Evolutionary conservation across 2,329 filamentous ascomycete species (phyloP).

Genomic region (Ascochyta lentis): DNA sequence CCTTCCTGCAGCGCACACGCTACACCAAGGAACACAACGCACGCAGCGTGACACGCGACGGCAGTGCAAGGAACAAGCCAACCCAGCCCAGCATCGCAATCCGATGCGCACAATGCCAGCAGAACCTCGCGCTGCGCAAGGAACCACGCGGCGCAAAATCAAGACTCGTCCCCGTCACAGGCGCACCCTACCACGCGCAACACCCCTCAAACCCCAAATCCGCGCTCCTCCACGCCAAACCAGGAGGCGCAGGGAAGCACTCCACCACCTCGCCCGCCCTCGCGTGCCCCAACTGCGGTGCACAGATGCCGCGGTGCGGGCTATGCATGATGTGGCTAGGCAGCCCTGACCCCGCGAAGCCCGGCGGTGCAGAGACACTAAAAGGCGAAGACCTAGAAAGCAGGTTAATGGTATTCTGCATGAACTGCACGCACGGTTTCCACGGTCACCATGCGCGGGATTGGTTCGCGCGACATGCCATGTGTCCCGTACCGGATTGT

Average conservation of each 20-base stretch:
- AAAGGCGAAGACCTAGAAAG: slow-evolving; percentile 58
- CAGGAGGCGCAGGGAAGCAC: slow-evolving; percentile 15
- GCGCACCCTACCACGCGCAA: slow-evolving; percentile 7
- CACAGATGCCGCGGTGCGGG: slow-evolving; percentile 68
- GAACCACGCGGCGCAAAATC: slow-evolving; percentile 27
- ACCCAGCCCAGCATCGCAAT: slow-evolving; percentile 72
- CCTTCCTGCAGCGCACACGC: slow-evolving; percentile 76
- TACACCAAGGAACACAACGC: slow-evolving; percentile 80
- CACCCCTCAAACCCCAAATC: slow-evolving; percentile 11
- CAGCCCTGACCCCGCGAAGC: slow-evolving; percentile 60
- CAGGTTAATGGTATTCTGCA: slow-evolving; percentile 66
- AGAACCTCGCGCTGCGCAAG: slow-evolving; percentile 56
- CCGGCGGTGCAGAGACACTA: slow-evolving; percentile 43
- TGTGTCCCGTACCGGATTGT: slow-evolving; percentile 64
- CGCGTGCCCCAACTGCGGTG: slow-evolving; percentile 66
- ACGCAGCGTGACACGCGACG: slow-evolving; percentile 68
- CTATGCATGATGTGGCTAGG: slow-evolving; percentile 69
- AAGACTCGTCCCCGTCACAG: slow-evolving; percentile 30
- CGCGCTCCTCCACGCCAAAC: slow-evolving; percentile 7
- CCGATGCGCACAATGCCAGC: slow-evolving; percentile 76
- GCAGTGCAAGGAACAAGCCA: slow-evolving; percentile 67
- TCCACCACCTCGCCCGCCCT: slow-evolving; percentile 51
- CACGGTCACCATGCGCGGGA: slow-evolving; percentile 68
- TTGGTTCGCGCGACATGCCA: slow-evolving; percentile 64
- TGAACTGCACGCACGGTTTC: slow-evolving; percentile 68